Evolutionary conservation across 1,284 basidiomycete genomes (phyloP), one percentile per base, ranked within the genome.

Genomic region (Leccinum subspadiceum): DNA sequence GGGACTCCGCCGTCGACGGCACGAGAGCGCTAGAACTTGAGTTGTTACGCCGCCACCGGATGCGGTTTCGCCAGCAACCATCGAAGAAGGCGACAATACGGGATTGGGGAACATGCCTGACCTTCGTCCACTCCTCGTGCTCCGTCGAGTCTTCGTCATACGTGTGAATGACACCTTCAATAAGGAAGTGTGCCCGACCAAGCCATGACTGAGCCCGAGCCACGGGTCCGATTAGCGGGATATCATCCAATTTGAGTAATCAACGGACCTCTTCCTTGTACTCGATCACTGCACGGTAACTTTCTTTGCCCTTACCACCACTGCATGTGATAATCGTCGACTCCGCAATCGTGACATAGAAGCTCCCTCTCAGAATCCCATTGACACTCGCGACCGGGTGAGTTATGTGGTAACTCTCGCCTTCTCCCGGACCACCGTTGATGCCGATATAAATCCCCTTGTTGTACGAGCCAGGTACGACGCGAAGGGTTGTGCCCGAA

Each of bases 351-450:
- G 94, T 97, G 44, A 94, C 87, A 71, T 98, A 98, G 74, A 96
- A 91, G 69, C 84, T 90, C 2, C 92, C 93, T 63, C 95, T 84
- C 53, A 99, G 77, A 39, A 99, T 85, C 4, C 96, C 96, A 68
- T 97, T 97, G 60, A 99, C 94, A 54, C 84, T 83, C 15, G 95
- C 96, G 24, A 86, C 80, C 12, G 95, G 96, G 72, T 98, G 96
- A 2, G 93, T 93, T 69, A 98, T 87, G 69, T 91, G 87, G 74
- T 96, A 96, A 66, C 80, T 79, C 76, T 96, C 93, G 52, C 93
- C 93, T 62, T 84, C 81, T 29, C 93, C 94, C 31, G 79, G 80
- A 1, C 92, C 93, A 41, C 87, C 87, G 0, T 81, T 86, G 57
- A 97, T 79, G 29, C 83, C 80, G 62, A 97, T 78, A 71, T 90